A percentile compares a stretch with the other conserved stretches of the same genome.
phyloP scores from a whole-genome alignment of 2,329 filamentous ascomycete genomes.

The Stromatinia cepivora region DNA sequence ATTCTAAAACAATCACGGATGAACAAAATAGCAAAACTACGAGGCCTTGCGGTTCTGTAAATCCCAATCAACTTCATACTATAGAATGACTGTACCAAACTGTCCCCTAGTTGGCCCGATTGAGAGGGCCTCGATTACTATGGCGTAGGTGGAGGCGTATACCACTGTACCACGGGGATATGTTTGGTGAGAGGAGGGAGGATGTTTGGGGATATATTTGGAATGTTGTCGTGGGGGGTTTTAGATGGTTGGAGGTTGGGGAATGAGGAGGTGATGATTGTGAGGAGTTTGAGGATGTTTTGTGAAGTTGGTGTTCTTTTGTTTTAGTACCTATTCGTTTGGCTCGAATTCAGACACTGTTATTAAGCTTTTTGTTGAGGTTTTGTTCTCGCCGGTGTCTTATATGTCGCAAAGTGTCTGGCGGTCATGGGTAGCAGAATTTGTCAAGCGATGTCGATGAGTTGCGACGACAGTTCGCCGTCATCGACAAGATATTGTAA shows the following conservation, averaged over 20 bases:
- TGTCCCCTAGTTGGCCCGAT: slow-evolving; percentile 6
- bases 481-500: background rate
- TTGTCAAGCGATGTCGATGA: background rate
- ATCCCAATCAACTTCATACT: slow-evolving; percentile 1
- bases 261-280: background rate
- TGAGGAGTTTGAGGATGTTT: background rate
- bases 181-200: background rate
- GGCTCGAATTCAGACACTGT: background rate
- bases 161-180: background rate
- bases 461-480: background rate
- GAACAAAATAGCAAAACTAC: background rate
- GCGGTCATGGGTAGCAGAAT: background rate
- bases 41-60: background rate
- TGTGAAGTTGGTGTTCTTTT: background rate
- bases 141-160: slow-evolving; percentile 1
- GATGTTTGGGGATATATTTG: background rate
- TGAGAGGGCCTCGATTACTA: slow-evolving; percentile 4
- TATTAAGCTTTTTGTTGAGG: background rate
- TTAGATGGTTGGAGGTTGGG: background rate
- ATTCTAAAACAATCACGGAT: background rate
- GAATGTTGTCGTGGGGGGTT: background rate
- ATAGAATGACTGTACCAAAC: slow-evolving; percentile 3
- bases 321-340: background rate
- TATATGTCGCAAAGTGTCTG: background rate
- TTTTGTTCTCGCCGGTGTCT: background rate